A percentile compares a stretch with the other conserved stretches of the same genome.
Evolutionary conservation across 441 rosid species (phyloP).

Genomic region (Populus trichocarpa): DNA sequence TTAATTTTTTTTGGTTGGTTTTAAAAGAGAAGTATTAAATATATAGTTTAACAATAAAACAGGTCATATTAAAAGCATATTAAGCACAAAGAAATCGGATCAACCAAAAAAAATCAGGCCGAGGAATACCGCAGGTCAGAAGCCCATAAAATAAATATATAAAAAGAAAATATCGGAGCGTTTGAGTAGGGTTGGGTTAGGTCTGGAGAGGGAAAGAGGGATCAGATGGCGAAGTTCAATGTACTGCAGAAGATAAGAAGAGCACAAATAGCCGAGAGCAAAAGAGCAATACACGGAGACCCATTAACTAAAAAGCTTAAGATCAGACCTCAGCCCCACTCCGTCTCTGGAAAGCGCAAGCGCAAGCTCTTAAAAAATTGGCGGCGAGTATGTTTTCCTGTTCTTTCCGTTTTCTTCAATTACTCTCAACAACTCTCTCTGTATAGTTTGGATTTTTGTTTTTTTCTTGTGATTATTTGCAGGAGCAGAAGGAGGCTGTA

Average conservation of each 20-base stretch:
- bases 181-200: constrained; percentile 20
- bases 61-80: background rate
- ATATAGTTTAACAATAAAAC: no score
- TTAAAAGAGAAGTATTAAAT: no score
- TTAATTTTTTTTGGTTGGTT: no score
- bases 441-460: background rate
- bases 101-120: background rate
- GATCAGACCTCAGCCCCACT: constrained; percentile 35
- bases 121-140: background rate
- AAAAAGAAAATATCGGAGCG: background rate
- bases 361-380: constrained; percentile 66
- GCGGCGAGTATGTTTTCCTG: constrained; percentile 45
- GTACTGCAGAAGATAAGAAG: constrained; percentile 69
- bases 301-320: constrained; percentile 55
- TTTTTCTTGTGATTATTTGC: constrained; percentile 4
- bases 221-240: constrained; percentile 73
- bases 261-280: constrained; percentile 47
- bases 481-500: constrained; percentile 73
- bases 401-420: background rate
- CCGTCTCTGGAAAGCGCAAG: constrained; percentile 77
- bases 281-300: constrained; percentile 67
- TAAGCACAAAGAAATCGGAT: background rate
- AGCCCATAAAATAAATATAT: background rate
- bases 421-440: background rate
- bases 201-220: background rate